Conservation (phyloP, 306 rosid species). For the Lathyrus sativus region DNA sequence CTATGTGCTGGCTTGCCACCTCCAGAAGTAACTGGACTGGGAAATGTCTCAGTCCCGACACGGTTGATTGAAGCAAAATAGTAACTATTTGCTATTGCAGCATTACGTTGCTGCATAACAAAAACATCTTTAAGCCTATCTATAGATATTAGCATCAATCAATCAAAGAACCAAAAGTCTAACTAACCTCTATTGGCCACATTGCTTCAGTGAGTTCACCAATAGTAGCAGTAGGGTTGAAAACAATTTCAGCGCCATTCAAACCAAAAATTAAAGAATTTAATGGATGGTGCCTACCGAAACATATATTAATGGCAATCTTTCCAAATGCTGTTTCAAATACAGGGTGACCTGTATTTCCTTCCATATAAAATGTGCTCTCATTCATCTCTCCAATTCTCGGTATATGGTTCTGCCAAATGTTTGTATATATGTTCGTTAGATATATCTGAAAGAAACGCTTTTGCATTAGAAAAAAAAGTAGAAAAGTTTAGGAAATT, state of each 20-base stretch:
- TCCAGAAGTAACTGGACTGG: conserved; percentile 78
- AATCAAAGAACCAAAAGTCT: no score
- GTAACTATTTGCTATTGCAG: conserved; percentile 83
- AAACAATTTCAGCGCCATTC: conserved; percentile 94
- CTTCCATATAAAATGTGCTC: conserved; percentile 95
- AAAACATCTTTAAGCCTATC: conserved; percentile 1
- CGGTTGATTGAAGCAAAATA: conserved; percentile 83
- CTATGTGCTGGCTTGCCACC: conserved; percentile 78
- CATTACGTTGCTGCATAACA: conserved; percentile 71
- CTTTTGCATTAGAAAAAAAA: conserved; percentile 28
- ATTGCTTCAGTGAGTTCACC: conserved; percentile 93
- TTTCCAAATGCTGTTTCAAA: conserved; percentile 87
- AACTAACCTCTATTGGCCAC: conserved; percentile 95
- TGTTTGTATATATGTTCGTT: conserved; percentile 19
- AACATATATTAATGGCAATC: conserved; percentile 86
- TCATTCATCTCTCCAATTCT: conserved; percentile 93
- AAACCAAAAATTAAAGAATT: conserved; percentile 90
- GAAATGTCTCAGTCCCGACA: conserved; percentile 81
- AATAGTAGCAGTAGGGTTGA: conserved; percentile 96
- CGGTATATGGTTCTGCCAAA: conserved; percentile 85
- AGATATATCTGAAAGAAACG: conserved; percentile 24
- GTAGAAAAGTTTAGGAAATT: conserved; percentile 34
- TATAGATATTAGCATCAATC: no score
- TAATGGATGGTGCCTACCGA: conserved; percentile 93
- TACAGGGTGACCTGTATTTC: conserved; percentile 92